Conservation (phyloP, 768 basidiomycete genomes). For the Hygrophoropsis aurantiaca region DNA sequence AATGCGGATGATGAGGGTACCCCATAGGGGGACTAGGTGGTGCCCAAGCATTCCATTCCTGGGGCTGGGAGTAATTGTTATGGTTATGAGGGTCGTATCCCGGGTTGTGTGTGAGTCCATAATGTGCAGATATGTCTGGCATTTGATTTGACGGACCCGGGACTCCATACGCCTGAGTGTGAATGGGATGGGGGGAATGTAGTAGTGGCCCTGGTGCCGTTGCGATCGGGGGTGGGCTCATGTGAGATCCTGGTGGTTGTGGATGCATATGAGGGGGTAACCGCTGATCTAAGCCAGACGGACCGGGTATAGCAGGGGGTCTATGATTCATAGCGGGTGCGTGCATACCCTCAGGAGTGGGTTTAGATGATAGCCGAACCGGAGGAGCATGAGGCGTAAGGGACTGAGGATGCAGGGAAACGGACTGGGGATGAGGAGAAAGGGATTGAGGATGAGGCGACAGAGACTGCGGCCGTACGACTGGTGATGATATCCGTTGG, state of each 20-base stretch:
- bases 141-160: no score
- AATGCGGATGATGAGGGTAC: not conserved
- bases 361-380: constrained; percentile 11
- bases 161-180: no score
- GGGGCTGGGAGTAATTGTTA: not conserved
- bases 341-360: not conserved
- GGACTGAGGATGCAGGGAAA: constrained; percentile 7
- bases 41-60: not conserved
- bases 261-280: no score
- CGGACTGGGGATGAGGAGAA: constrained; percentile 12
- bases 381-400: constrained; percentile 18
- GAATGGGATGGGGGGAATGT: no score
- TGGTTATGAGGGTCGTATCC: no score
- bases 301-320: no score
- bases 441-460: constrained; percentile 47
- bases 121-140: no score
- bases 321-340: not conserved
- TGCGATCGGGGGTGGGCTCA: no score
- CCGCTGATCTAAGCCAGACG: no score
- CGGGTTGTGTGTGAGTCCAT: no score
- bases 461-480: constrained; percentile 19
- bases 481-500: constrained; percentile 31
- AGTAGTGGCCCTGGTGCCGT: no score
- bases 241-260: no score
- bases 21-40: not conserved